Conservation (phyloP, 2,329 filamentous ascomycete genomes). For the Zasmidium cellare region DNA sequence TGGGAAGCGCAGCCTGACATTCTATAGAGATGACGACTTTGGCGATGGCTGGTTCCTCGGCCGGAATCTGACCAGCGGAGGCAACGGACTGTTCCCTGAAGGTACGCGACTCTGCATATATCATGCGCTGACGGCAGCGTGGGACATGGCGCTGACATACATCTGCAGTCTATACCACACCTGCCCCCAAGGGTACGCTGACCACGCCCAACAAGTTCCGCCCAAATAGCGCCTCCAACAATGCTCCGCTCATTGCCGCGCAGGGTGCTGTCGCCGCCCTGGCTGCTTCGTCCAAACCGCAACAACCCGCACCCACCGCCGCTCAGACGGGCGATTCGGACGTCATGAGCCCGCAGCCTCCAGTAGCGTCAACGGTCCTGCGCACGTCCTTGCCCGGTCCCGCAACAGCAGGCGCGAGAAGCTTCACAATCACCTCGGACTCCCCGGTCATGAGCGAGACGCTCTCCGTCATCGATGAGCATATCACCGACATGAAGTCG, state of each 20-base stretch:
- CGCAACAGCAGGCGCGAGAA: slow-evolving; percentile 7
- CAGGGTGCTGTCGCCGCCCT: slow-evolving; percentile 17
- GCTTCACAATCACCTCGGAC: slow-evolving; percentile 26
- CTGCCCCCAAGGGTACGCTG: slow-evolving; percentile 37
- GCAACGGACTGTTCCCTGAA: slow-evolving; percentile 80
- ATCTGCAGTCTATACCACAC: slow-evolving; percentile 40
- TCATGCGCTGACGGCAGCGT: neutral
- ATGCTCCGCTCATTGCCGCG: slow-evolving; percentile 16
- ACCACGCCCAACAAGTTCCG: slow-evolving; percentile 19
- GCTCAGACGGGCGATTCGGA: slow-evolving; percentile 9
- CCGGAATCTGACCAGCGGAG: slow-evolving; percentile 70
- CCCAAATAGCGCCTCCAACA: slow-evolving; percentile 20
- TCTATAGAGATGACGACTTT: slow-evolving; percentile 70
- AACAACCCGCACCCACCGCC: slow-evolving; percentile 5
- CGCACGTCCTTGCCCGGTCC: slow-evolving; percentile 23
- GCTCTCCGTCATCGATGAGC: slow-evolving; percentile 92
- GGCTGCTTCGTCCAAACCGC: slow-evolving; percentile 10
- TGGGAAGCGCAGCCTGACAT: neutral
- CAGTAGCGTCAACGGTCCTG: slow-evolving; percentile 20
- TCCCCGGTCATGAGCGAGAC: slow-evolving; percentile 89
- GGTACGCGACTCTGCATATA: slow-evolving; percentile 54
- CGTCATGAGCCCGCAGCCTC: slow-evolving; percentile 9
- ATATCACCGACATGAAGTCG: slow-evolving; percentile 81
- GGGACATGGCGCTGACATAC: slow-evolving; percentile 12
- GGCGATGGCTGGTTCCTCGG: slow-evolving; percentile 76